phyloP scores from a whole-genome alignment of 1,139 yeast genomes.

The Lodderomyces beijingensis region DNA sequence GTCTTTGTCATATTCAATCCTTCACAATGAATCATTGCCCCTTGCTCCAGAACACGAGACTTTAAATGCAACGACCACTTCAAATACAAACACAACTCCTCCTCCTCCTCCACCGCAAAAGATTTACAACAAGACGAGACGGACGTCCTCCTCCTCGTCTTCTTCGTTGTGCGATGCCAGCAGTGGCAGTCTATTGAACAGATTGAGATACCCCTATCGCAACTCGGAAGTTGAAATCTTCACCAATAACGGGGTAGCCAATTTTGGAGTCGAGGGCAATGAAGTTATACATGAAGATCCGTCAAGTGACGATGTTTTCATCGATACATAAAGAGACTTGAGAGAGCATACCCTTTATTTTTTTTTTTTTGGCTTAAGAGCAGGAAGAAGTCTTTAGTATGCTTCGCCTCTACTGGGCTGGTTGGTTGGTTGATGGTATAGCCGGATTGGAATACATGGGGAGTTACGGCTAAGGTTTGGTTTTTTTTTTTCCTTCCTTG shows the following conservation, averaged over 20 bases:
- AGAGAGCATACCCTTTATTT: too few relatives aligned
- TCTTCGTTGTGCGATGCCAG: neutral
- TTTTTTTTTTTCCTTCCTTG: too few relatives aligned
- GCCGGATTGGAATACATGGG: too few relatives aligned
- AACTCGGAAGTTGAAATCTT: slow-evolving; percentile 2
- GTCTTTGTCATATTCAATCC: neutral
- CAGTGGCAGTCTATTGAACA: slow-evolving; percentile 10
- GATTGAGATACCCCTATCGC: slow-evolving; percentile 13
- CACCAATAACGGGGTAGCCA: slow-evolving; percentile 3
- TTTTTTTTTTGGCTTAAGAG: too few relatives aligned
- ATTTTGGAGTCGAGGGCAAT: slow-evolving; percentile 1
- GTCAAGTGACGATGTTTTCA: slow-evolving; percentile 24
- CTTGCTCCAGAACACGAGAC: neutral
- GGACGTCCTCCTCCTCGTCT: slow-evolving; percentile 1
- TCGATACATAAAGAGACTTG: slow-evolving; percentile 22
- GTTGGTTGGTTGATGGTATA: too few relatives aligned
- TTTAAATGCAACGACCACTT: neutral
- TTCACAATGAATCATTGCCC: too few relatives aligned
- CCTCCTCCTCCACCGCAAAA: neutral
- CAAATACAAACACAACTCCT: neutral
- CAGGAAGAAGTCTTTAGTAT: too few relatives aligned
- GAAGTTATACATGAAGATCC: slow-evolving; percentile 20
- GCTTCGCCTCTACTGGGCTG: too few relatives aligned
- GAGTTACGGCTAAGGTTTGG: too few relatives aligned
- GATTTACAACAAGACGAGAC: neutral